Base-by-base conservation (phyloP, 805 yeast species). In the Candida verbasci region DNA sequence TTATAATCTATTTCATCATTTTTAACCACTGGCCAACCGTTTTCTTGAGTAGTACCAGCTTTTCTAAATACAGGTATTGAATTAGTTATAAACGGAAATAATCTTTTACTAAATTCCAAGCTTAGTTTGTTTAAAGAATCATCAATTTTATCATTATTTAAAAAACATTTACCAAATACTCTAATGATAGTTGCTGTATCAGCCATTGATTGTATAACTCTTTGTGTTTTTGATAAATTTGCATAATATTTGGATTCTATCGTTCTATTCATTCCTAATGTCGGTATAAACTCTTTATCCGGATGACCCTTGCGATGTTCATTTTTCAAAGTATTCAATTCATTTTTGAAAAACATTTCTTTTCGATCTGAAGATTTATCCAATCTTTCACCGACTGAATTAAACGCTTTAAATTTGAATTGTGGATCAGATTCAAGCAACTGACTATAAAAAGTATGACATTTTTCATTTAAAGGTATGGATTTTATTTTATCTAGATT, bases 161-260 rank as follows among this genome's bases (percentile, higher is more conserved):
- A 10, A 33, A 52, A 65, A 40, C 68, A 64, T 29, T 56, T 49
- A 6, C 58, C 60, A 36, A 45, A 64, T 6, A 62, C 37, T 23
- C 70, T 34, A 36, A 60, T 30, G 10, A 62, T 17, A 0, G 60
- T 49, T 1, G 48, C 43, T 3, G 59, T 47, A 42, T 65, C 70
- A 0, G 58, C 62, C 63, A 65, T 59, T 7, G 35, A 24, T 15
- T 45, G 50, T 16, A 50, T 58, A 1, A 49, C 43, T 5, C 17
- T 17, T 15, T 31, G 30, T n/a, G 60, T 51, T n/a, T 39, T 37
- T 3, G 39, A 32, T 1, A 54, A 38, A 12, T 41, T 40, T 12
- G 42, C 22, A 8, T 38, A 18, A 38, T 47, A 60, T 20, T 44
- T 35, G 3, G 40, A 33, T 15, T 47, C 37, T 17, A 61, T 52